Evolutionary conservation across 2,329 filamentous ascomycete genomes (phyloP).

Genomic region (Fusarium begoniae): DNA sequence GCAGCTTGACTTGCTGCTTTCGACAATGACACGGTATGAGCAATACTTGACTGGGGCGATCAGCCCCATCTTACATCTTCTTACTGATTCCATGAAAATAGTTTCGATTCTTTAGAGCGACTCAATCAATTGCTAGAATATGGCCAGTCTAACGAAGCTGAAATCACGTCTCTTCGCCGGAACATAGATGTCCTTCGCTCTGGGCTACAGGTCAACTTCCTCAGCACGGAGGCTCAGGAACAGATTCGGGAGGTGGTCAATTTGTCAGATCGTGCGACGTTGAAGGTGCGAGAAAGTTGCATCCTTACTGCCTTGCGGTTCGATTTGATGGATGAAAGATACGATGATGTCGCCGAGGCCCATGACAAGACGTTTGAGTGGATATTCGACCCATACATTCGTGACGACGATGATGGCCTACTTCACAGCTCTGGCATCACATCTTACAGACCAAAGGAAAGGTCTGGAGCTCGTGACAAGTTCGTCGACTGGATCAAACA

Average conservation of each 20-base stretch:
- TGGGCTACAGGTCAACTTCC: neutral
- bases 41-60: rapidly evolving
- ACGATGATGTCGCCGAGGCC: neutral
- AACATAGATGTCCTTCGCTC: neutral
- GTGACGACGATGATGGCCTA: rapidly evolving
- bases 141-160: neutral
- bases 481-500: neutral
- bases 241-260: neutral
- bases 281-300: neutral
- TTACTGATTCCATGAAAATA: rapidly evolving
- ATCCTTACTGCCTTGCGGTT: neutral
- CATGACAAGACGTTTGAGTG: neutral
- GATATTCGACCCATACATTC: neutral
- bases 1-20: neutral
- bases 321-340: neutral
- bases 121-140: neutral
- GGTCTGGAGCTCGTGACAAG: rapidly evolving
- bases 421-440: rapidly evolving
- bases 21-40: neutral
- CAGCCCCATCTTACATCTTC: rapidly evolving
- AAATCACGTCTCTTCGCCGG: rapidly evolving
- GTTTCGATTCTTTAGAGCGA: neutral
- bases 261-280: neutral
- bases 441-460: neutral
- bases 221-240: neutral